Base-by-base conservation (phyloP, 2,329 filamentous ascomycete species). In the Diaporthe amygdali region DNA sequence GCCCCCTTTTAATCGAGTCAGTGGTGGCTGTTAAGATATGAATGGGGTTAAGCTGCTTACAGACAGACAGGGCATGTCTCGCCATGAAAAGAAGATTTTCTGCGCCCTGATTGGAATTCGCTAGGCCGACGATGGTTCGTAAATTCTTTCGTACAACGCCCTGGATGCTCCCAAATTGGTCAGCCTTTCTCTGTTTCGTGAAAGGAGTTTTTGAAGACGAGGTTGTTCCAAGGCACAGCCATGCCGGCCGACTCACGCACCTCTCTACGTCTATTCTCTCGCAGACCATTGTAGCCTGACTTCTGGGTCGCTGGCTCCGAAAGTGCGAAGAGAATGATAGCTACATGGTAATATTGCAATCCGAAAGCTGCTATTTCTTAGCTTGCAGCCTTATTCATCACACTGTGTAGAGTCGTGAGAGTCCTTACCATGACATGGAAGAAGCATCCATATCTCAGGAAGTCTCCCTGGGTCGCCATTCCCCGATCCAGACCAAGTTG, bases 361-460 rank as follows among this genome's bases (percentile, higher is more conserved):
- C 37, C 55, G 20, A 59, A 59, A 5, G 55, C 55, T 59, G 17
- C 2, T 59, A 4, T 4, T 7, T 5, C 5, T 59, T 9, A 44
- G 55, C 25, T 17, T 5, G 3, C 14, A 6, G 2, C 15, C 12
- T 41, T 39, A 6, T 2, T 2, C 37, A 59, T 0, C 25, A 8
- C 0, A 12, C 44, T 8, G 8, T 55, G 30, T 37, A 7, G 37
- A 30, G 12, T n/a, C 37, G 49, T 30, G 37, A 22, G 25, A 7
- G n/a, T 7, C 30, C 37, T 2, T 44, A 59, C 55, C 55, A 8
- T 44, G 39, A 1, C 55, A 59, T 2, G 55, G 55, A 4, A 59
- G 55, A 4, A 59, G 55, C 55, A 59, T 59, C 55, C 55, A 59
- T n/a, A 59, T 59, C 55, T 59, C 55, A 3, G 55, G 55, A 1